Evolutionary conservation across 140 eudicot genomes (phyloP), one percentile per base, ranked within the genome.

Genomic region (Senecio squalidus): DNA sequence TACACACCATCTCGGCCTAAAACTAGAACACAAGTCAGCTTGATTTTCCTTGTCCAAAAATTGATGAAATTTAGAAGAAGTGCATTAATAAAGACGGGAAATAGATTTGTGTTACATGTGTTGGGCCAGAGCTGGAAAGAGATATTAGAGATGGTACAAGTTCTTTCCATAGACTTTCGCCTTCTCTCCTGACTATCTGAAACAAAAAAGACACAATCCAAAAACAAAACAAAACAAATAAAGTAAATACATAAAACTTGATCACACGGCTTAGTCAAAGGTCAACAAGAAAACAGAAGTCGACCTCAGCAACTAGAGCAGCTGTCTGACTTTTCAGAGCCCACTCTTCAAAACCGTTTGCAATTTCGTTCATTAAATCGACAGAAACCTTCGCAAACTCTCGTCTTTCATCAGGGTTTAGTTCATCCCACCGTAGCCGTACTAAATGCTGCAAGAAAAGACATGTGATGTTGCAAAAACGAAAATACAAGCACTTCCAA

Each of bases 111-210:
- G 18, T 70, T 81, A 91, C 96, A 76, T 92, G 98, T 56, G 70
- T 61, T 55, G 99, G 96, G 62, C 96, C 94, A 70, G 52, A 80
- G 78, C 58, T 76, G 58, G 95, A 82, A 29, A 93, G 80, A 56
- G 93, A 54, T 29, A 82, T 40, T 75, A 92, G 70, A 30, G 93
- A 70, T 55, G 96, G 96, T 59, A 79, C 52, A 61, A 92, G 94
- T 72, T 92, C 89, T 81, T 79, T 83, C 96, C 96, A 92, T 36
- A 87, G 67, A 70, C 68, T 79, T 54, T 51, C 50, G 40, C 95
- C 98, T 84, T 92, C 98, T 80, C 96, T 92, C 65, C 98, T 74
- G 40, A 87, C 89, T 48, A 92, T 82, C 98, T 91, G 91, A 41
- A 64, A n/a, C 54, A 56, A 45, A 58, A 43, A 9, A 34, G 31